Base-by-base conservation (phyloP, 2,329 filamentous ascomycete species). In the Xylariaceae sp. region DNA sequence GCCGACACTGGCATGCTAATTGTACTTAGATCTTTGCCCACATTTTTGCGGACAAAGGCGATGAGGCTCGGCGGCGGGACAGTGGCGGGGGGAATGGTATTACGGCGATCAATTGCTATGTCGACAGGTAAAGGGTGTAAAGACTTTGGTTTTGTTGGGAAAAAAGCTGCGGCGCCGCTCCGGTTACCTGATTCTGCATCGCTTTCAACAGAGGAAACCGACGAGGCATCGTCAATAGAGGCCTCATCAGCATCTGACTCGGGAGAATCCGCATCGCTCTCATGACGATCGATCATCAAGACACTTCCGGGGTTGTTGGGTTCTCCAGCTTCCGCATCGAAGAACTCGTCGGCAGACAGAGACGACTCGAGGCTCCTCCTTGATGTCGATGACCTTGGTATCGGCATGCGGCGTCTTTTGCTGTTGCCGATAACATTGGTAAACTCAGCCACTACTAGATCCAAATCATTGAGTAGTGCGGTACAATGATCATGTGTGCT, bases 1-100 rank as follows among this genome's bases (percentile, higher is more conserved):
- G 93, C 87, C 4, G 93, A 96, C 1, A 97, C 94, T 0, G 94
- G 94, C 93, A 97, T 97, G 41, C 91, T 92, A 61, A 99, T 96
- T 2, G 92, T 95, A 55, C 91, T 96, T 42, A 99, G 78, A 72
- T 99, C 94, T 72, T 99, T 99, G 68, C 94, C 94, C 8, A 97
- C 94, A 64, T 99, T 99, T 73, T 97, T 99, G 62, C 94, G 86
- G 26, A 97, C 81, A 70, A 97, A 96, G 0, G 91, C 90, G 61
- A 99, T 96, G 47, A 99, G 77, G 70, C 91, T 96, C 0, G 94
- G 94, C 0, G 94, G 94, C 52, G 86, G 77, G 11, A 92, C 85
- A 23, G 87, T 91, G 6, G 92, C 85, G 1, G 88, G 79, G 3
- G 86, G 81, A 13, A 99, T 84, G 0, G 84, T 87, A 6, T 75